phyloP scores from a whole-genome alignment of 345 rosid genomes.

The Populus davidiana region DNA sequence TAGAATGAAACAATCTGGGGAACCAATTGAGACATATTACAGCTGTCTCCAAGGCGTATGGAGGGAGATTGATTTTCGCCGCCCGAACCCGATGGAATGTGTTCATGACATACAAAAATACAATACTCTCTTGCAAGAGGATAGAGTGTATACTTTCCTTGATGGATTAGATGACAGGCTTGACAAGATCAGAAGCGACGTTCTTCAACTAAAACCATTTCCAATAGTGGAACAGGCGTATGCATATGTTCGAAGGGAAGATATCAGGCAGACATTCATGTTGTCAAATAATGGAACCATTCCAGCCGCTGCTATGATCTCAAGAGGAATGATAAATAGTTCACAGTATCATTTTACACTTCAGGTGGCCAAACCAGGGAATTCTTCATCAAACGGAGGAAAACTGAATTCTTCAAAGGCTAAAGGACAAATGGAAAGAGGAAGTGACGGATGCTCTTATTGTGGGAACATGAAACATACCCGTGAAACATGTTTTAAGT shows the following conservation, averaged over 20 bases:
- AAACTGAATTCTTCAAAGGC: neutral
- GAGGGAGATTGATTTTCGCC: neutral
- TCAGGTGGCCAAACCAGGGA: no score
- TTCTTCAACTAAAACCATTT: neutral
- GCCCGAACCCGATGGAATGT: neutral
- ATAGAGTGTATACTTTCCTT: neutral
- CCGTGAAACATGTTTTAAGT: neutral
- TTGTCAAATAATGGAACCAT: neutral
- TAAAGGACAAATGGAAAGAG: neutral
- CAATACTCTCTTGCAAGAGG: neutral
- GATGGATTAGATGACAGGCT: neutral
- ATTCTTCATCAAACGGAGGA: no score
- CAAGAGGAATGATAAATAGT: neutral
- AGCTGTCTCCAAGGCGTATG: neutral
- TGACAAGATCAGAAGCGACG: neutral
- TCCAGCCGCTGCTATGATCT: neutral
- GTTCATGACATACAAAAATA: neutral
- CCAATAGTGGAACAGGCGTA: neutral
- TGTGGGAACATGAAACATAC: neutral
- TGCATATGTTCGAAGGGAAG: neutral
- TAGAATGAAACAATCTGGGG: neutral
- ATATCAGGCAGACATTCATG: neutral
- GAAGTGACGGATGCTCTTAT: neutral
- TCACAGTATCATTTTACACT: neutral
- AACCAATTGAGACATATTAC: neutral